Evolutionary conservation across 768 basidiomycete genomes (phyloP).

Genomic region (Mycena pura): DNA sequence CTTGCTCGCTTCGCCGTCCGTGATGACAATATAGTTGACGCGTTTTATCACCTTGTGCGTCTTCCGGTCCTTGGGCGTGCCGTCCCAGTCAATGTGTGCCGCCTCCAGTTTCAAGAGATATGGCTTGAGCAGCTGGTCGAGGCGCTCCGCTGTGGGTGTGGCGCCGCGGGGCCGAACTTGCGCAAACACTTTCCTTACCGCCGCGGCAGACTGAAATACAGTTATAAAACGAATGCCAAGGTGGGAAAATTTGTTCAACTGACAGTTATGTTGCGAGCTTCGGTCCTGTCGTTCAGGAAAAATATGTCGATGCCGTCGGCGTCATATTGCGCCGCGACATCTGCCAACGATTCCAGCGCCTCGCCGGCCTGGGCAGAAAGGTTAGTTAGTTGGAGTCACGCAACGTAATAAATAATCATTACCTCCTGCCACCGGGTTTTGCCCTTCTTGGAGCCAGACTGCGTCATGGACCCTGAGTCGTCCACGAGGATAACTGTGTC

Average conservation of each 20-base stretch:
- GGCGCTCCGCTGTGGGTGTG: conserved; percentile 50
- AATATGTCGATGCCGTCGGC: conserved; percentile 65
- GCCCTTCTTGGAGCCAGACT: conserved; percentile 15
- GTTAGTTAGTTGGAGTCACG: background rate
- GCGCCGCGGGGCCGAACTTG: conserved; percentile 48
- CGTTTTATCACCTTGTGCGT: conserved; percentile 52
- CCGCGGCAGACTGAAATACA: conserved; percentile 42
- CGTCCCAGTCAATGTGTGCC: conserved; percentile 29
- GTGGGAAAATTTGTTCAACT: background rate
- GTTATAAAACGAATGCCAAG: background rate
- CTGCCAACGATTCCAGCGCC: conserved; percentile 56
- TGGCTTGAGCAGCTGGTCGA: conserved; percentile 39
- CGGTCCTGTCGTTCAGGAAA: conserved; percentile 56
- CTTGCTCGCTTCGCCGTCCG: conserved; percentile 67
- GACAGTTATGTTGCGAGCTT: conserved; percentile 48
- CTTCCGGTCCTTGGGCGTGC: conserved; percentile 16
- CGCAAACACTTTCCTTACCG: conserved; percentile 50
- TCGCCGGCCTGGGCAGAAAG: conserved; percentile 43
- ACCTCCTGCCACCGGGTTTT: conserved; percentile 60
- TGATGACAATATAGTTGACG: conserved; percentile 65
- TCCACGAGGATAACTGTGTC: conserved; percentile 67
- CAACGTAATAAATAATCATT: background rate
- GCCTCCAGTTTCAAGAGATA: conserved; percentile 36
- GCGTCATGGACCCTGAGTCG: conserved; percentile 64
- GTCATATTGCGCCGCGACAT: conserved; percentile 55